Conservation (phyloP, 371 early-diverging fungal species). For the Mortierella sp. region DNA sequence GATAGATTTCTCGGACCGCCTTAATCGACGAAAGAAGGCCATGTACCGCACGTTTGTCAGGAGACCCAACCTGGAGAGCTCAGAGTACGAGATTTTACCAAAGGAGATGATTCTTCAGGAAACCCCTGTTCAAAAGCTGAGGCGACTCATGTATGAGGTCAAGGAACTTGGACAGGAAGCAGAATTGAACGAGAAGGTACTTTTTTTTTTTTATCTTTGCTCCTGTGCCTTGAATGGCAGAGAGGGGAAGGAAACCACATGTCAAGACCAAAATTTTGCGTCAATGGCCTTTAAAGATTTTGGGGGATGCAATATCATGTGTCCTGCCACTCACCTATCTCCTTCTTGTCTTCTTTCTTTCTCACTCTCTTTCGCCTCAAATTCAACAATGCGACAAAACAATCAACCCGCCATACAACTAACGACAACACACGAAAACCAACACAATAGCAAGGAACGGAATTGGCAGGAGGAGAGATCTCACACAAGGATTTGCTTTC, state of each 20-base stretch:
- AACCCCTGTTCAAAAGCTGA: constrained; percentile 80
- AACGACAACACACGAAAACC: neutral
- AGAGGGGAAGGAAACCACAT: constrained; percentile 24
- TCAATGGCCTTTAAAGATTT: neutral
- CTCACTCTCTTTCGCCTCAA: neutral
- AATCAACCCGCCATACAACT: neutral
- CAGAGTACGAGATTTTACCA: constrained; percentile 75
- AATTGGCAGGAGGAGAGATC: constrained; percentile 39
- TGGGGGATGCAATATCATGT: neutral
- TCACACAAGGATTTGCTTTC: constrained; percentile 73
- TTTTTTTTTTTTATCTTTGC: neutral
- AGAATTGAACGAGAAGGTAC: constrained; percentile 65
- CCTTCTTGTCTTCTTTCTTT: neutral
- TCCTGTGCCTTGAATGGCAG: neutral
- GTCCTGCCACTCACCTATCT: neutral
- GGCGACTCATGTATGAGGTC: constrained; percentile 86
- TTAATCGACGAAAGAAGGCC: constrained; percentile 73
- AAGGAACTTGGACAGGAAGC: constrained; percentile 84
- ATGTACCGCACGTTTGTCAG: constrained; percentile 76
- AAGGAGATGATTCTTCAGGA: constrained; percentile 73
- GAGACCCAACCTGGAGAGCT: constrained; percentile 69
- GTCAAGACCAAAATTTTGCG: constrained; percentile 20
- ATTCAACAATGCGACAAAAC: neutral
- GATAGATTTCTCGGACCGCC: constrained; percentile 75
- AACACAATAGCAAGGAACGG: constrained; percentile 33